Base-by-base conservation (phyloP, 371 early-diverging fungal genomes). In the Rhizopus arrhizus region DNA sequence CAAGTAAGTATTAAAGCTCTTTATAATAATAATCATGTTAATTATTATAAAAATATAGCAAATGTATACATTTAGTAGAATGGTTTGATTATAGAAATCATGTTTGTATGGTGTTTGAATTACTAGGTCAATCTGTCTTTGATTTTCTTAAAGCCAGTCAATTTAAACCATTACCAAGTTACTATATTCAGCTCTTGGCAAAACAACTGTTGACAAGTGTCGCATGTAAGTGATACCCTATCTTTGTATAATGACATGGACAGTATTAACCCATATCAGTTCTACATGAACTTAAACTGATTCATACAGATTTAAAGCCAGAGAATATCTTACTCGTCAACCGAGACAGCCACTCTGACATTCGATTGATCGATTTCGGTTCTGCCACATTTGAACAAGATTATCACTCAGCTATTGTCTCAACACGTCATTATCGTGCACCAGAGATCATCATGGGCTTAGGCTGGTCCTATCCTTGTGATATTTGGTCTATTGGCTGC, bases 401-500 rank as follows among this genome's bases (percentile, higher is more conserved):
- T 56, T 93, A 92, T 70, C 97, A 98, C 75, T 87, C 91, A 43
- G 82, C 88, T 4, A 90, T 96, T 0, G 93, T 95, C 15, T 79
- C 91, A 22, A 98, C 98, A 16, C 72, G 98, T 49, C 98, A 98
- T 72, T 98, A 98, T 72, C 84, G 98, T 16, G 97, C 97, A 31
- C 98, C 98, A 4, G 98, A 98, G 73, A 95, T 98, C 68, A 95
- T 98, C 50, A 72, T 98, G 55, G 83, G 82, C 36, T 70, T 90
- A 40, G 95, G 95, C 46, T 98, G 96, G 96, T 93, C 94, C 43
- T 97, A 86, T 74, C 93, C 95, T 35, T 96, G 96, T 75, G 98
- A 97, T 74, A 89, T 97, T 66, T 98, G 98, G 98, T 96, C 96
- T 5, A 76, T 96, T 59, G 98, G 98, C 3, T 98, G 98, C 73